phyloP scores from a whole-genome alignment of 805 yeast species.

The Yamadazyma ubonensis region DNA sequence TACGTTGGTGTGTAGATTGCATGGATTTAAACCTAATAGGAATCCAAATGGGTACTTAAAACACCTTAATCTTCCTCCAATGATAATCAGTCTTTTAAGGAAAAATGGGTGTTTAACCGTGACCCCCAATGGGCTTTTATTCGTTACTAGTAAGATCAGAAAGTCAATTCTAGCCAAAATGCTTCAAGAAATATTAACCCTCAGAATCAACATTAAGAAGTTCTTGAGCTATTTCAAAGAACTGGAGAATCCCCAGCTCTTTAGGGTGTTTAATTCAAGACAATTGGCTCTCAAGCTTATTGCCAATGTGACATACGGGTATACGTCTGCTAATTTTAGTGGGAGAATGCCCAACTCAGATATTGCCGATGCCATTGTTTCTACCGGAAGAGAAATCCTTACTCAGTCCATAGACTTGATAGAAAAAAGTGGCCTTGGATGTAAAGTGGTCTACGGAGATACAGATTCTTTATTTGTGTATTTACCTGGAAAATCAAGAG shows the following conservation, averaged over 20 bases:
- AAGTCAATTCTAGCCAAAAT: constrained; percentile 76
- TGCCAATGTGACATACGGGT: constrained; percentile 96
- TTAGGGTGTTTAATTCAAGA: constrained; percentile 63
- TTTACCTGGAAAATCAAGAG: constrained; percentile 75
- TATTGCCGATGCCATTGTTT: constrained; percentile 90
- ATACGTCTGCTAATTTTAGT: constrained; percentile 89
- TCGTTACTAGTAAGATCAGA: constrained; percentile 63
- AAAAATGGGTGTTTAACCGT: constrained; percentile 53
- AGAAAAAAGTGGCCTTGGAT: constrained; percentile 69
- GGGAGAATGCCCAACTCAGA: constrained; percentile 98
- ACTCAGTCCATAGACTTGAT: constrained; percentile 68
- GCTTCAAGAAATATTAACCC: constrained; percentile 79
- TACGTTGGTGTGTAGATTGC: constrained; percentile 62
- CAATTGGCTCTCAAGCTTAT: constrained; percentile 86
- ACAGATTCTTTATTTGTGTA: constrained; percentile 92
- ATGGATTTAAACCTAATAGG: constrained; percentile 46
- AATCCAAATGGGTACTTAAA: constrained; percentile 59
- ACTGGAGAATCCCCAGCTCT: constrained; percentile 44
- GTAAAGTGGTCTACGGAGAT: constrained; percentile 94
- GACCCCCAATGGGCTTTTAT: constrained; percentile 87
- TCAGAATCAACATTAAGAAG: constrained; percentile 73
- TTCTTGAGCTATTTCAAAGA: constrained; percentile 55
- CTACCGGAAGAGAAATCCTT: constrained; percentile 84
- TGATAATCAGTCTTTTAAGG: constrained; percentile 51
- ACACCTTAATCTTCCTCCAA: constrained; percentile 45